Base-by-base conservation (phyloP, 345 rosid species). In the Physaria fendleri region DNA sequence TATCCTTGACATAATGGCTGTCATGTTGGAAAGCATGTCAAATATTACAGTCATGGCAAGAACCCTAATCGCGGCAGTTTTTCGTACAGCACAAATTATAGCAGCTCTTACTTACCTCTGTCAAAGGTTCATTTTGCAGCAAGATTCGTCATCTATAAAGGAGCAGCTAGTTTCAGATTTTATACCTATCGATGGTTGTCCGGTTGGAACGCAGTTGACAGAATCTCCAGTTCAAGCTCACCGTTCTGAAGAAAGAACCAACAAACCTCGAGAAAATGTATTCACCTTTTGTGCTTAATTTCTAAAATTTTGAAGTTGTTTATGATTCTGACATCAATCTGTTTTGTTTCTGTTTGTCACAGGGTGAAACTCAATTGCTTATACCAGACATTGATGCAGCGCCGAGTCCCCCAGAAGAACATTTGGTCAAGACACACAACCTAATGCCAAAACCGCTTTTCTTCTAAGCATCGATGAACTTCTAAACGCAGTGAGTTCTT, bases 1-100 rank as follows among this genome's bases (percentile, higher is more conserved):
- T 39, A 69, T 86, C n/a, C 85, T 79, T 66, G 94, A 86, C 63
- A 76, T 78, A 56, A 83, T 86, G 94, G 94, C 94, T 71, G 81
- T 79, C 38, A 83, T 83, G 87, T 62, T 86, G 57, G 94, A 86
- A 83, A 86, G 83, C 71, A 77, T 83, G 73, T 76, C 94, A 69
- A 78, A 62, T 49, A 81, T 81, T 63, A 60, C 82, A 45, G 81
- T 81, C 46, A 81, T 85, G 85, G 75, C 84, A 37, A 79, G 85
- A 69, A 85, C 82, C 10, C 45, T 81, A 64, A 77, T 81, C 22
- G 74, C 87, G 0, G 79, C 84, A 33, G 79, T 86, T 59, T 85
- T 76, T 15, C 79, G 84, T 5, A 78, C 94, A 5, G 94, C 85
- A 56, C 90, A 83, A 25, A 83, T 86, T 22, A 81, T 78, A 51